Base-by-base conservation (phyloP, 768 basidiomycete species). In the Botryobasidium botryosum region DNA sequence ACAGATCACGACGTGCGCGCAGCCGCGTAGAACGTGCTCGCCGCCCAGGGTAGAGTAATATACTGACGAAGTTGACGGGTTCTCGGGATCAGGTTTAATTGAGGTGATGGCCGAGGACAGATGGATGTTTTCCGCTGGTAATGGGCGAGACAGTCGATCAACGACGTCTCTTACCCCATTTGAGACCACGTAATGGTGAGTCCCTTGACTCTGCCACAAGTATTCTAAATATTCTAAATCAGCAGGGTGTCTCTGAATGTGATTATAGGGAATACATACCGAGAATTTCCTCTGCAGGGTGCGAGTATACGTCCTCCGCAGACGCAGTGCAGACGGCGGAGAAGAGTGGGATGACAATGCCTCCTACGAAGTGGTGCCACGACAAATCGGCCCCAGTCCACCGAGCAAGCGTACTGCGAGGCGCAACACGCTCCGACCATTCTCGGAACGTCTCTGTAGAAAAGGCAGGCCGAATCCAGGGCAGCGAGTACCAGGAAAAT, bases 241-340 rank as follows among this genome's bases (percentile, higher is more conserved):
- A 36, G 44, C 35, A 8, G 28, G n/a, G 37, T 5, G 23, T 31
- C 35, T 33, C 6, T 8, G 37, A 28, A 24, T 28, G 15, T 27
- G n/a, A 44, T 3, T 25, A 43, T 32, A 20, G 43, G 33, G n/a
- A 25, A n/a, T 12, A 55, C 71, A 23, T 51, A 75, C 79, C 80
- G 15, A 84, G 65, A 45, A 82, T 61, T 50, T 77, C 72, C 41
- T 74, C 72, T 1, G 72, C 67, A 1, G 79, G 80, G 53, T 81
- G 71, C 1, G 62, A 57, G 40, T 68, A 57, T 0, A 81, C 63
- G 47, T 72, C 72, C 7, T 67, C 62, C 33, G 65, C 64, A 0
- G 74, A 66, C 3, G 77, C 72, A 0, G 82, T 82, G 46, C 78
- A 79, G 3, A 84, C 73, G 0, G 77, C 79, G 18, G 79, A 79